Percentiles rank a stretch among this genome's conserved stretches.
Evolutionary conservation across 2,329 filamentous ascomycete species (phyloP).

Genomic region (Trichoderma breve): DNA sequence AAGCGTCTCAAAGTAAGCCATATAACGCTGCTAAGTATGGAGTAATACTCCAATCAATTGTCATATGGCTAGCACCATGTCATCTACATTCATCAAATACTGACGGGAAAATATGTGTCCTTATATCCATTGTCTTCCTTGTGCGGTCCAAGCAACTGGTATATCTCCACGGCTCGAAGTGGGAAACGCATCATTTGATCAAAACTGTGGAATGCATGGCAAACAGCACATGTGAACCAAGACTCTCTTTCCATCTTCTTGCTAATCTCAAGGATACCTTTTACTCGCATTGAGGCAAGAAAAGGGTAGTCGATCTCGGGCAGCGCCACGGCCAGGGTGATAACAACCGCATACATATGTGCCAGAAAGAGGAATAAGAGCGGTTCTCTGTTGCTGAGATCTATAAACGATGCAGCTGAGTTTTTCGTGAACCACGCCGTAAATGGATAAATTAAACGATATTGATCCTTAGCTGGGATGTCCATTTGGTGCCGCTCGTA

Average conservation of each 20-base stretch:
- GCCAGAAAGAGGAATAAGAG: background rate
- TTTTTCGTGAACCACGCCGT: background rate
- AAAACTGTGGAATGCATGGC: background rate
- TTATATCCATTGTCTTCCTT: no score
- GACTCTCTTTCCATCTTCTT: background rate
- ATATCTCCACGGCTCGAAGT: background rate
- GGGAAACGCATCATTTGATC: background rate
- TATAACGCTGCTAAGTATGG: background rate
- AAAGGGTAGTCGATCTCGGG: background rate
- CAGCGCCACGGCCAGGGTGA: background rate
- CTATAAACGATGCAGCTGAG: background rate
- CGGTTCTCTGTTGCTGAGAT: background rate
- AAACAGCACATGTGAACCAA: background rate
- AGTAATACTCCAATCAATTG: fast-evolving
- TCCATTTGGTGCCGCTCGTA: background rate
- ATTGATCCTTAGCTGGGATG: background rate
- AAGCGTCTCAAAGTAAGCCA: background rate
- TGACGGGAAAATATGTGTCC: background rate
- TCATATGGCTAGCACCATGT: background rate
- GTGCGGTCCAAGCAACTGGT: background rate
- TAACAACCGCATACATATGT: background rate
- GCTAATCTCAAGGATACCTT: background rate
- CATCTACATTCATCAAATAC: background rate
- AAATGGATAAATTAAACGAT: background rate
- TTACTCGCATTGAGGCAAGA: background rate